A percentile compares a stretch with the other conserved stretches of the same genome.
Evolutionary conservation across 164 flowering plant species (phyloP).

Genomic region (Macadamia integrifolia): DNA sequence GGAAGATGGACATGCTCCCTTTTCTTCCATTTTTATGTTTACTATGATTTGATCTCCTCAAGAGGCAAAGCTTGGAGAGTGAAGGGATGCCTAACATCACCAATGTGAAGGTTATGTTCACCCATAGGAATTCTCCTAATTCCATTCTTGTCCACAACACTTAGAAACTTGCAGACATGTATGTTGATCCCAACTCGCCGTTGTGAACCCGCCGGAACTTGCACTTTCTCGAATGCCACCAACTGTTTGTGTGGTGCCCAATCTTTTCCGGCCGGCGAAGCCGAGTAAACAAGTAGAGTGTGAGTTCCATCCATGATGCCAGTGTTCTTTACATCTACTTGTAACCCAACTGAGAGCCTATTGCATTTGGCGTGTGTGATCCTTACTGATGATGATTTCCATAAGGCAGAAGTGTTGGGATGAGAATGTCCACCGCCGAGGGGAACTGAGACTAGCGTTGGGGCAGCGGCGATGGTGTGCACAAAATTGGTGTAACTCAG

Average conservation of each 20-base stretch:
- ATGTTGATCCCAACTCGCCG: slow-evolving; percentile 39
- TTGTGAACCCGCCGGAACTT: slow-evolving; percentile 37
- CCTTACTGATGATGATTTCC: slow-evolving; percentile 32
- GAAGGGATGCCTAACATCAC: slow-evolving; percentile 50
- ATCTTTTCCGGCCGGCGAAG: slow-evolving; percentile 52
- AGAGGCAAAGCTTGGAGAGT: slow-evolving; percentile 44
- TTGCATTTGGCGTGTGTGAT: slow-evolving; percentile 69
- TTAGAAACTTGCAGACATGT: slow-evolving; percentile 70
- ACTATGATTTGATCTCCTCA: slow-evolving; percentile 21
- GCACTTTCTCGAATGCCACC: slow-evolving; percentile 66
- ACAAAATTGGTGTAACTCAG: slow-evolving; percentile 61
- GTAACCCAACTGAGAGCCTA: slow-evolving; percentile 34
- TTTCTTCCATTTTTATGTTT: neutral
- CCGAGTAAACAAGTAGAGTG: slow-evolving; percentile 57
- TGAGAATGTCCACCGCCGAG: slow-evolving; percentile 38
- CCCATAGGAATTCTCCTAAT: slow-evolving; percentile 78
- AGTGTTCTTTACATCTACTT: slow-evolving; percentile 52
- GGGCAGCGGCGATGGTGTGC: slow-evolving; percentile 49
- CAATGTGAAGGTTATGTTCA: slow-evolving; percentile 56
- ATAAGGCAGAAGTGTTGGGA: slow-evolving; percentile 19
- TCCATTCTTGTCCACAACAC: slow-evolving; percentile 67
- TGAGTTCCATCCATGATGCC: slow-evolving; percentile 72
- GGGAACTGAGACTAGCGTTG: slow-evolving; percentile 41
- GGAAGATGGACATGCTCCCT: slow-evolving; percentile 1
- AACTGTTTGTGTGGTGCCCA: slow-evolving; percentile 71